These are phyloP conservation scores for Coniella vitis DNA, from an alignment of 2,329 filamentous ascomycete genomes.

Conservation along the genomic window DNA sequence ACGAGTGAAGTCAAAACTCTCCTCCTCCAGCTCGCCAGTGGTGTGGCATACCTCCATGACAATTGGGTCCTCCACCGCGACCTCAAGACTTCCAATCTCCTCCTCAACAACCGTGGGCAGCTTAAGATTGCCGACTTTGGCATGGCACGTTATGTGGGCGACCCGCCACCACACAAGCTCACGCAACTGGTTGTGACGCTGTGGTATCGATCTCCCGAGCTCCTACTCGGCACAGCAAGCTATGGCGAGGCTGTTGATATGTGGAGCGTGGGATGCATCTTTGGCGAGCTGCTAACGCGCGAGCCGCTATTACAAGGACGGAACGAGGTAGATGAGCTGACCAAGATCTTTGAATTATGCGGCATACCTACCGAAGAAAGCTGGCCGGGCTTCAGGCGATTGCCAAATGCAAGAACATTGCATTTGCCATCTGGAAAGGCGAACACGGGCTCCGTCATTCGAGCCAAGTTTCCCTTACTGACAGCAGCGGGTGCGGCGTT, in stretches of 20 bases:
- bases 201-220: constrained; percentile 91
- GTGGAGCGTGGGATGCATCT: constrained; percentile 95
- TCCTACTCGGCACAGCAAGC: constrained; percentile 70
- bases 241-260: constrained; percentile 81
- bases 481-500: constrained; percentile 68
- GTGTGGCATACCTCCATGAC: constrained; percentile 77
- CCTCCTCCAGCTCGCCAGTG: constrained; percentile 72
- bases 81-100: constrained; percentile 86
- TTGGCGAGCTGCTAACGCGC: constrained; percentile 80
- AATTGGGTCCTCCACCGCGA: constrained; percentile 92
- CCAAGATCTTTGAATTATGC: constrained; percentile 81
- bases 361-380: constrained; percentile 74
- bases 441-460: constrained; percentile 48
- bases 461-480: constrained; percentile 73
- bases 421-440: constrained; percentile 52
- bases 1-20: constrained; percentile 90
- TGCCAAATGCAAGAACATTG: constrained; percentile 79
- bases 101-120: constrained; percentile 90
- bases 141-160: constrained; percentile 86
- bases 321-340: constrained; percentile 88
- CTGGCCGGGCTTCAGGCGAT: constrained; percentile 81
- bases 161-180: constrained; percentile 62
- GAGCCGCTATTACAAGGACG: constrained; percentile 79
- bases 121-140: constrained; percentile 97
- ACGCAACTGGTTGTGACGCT: constrained; percentile 93